Base-by-base conservation (phyloP, 129 eudicot genomes). In the Flaveria trinervia region DNA sequence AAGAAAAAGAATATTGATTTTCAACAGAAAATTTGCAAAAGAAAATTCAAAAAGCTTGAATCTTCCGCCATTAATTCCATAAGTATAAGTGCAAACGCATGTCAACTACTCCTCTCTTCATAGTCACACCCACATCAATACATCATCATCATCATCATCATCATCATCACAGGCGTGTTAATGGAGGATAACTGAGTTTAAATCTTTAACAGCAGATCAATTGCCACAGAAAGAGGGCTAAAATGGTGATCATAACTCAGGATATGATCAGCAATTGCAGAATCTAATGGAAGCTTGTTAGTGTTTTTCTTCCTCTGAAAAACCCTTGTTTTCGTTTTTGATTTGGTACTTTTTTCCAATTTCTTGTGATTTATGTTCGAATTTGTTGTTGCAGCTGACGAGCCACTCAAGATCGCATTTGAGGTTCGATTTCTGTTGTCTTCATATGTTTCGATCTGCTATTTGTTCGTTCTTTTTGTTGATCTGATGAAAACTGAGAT, bases 201-300 rank as follows among this genome's bases (percentile, higher is more conserved):
- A 70, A 13, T 18, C 39, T 49, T 36, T 65, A 23, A 48, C 12
- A 69, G 59, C 73, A 39, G 46, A 80, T 73, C 67, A 49, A 68
- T 60, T 56, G 69, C 39, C 44, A 54, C 57, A 41, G 55, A 56
- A 77, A 68, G 4, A 44, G n/a, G 54, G 16, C 23, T 56, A 72
- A 78, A 71, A 92, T 92, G 97, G 97, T 78, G 86, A 83, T 85
- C 72, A 81, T 85, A 36, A 81, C 89, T 0, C 89, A 89, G 59
- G 98, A 92, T 17, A 74, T 82, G 80, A 88, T 89, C 83, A 84
- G 74, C 96, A 88, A 56, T 86, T 92, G 52, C 87, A 89, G 79
- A 76, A 68, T 45, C 65, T 84, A 76, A 76, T 84, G 80, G 93
- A 88, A 76, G 77, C 88, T 72, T 76, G 98, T 92, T 13, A 66